Conservation (phyloP, 306 rosid genomes). For the Ochetophila trinervis region DNA sequence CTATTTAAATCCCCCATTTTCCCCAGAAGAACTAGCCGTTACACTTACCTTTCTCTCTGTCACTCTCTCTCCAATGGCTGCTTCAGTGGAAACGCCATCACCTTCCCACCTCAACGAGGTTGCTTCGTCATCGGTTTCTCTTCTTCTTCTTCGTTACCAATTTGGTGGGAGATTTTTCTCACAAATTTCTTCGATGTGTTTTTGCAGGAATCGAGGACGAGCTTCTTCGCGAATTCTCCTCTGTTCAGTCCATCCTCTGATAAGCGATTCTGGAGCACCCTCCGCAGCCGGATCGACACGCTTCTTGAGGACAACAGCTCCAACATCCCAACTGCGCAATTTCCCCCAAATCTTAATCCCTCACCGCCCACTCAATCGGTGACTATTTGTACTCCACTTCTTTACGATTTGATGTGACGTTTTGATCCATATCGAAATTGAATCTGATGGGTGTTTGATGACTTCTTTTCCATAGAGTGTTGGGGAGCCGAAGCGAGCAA, state of each 20-base stretch:
- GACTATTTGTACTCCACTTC: conserved; percentile 8
- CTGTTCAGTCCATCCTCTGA: conserved; percentile 69
- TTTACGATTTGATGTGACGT: not conserved
- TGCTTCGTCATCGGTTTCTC: conserved; percentile 4
- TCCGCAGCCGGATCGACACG: conserved; percentile 44
- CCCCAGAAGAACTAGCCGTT: conserved; percentile 69
- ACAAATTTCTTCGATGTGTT: not conserved
- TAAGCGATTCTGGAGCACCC: conserved; percentile 71
- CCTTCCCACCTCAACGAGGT: conserved; percentile 50
- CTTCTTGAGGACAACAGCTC: conserved; percentile 42
- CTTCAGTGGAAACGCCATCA: conserved; percentile 51
- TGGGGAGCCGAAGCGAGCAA: conserved; percentile 28
- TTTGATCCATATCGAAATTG: not conserved
- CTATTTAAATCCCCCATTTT: conserved; percentile 22
- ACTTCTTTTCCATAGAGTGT: conserved; percentile 29
- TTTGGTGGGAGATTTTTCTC: not conserved
- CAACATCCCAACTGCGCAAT: conserved; percentile 10
- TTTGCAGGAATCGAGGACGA: conserved; percentile 28
- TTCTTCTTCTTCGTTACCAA: not conserved
- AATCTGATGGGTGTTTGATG: conserved; percentile 13
- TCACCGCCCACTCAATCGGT: conserved; percentile 26
- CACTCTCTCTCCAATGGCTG: conserved; percentile 35
- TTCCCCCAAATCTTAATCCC: conserved; percentile 12
- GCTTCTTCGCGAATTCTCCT: conserved; percentile 40
- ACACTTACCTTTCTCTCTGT: conserved; percentile 9